Evolutionary conservation across 2,329 filamentous ascomycete genomes (phyloP), one percentile per base, ranked within the genome.

Genomic region (Fusarium newnesense): DNA sequence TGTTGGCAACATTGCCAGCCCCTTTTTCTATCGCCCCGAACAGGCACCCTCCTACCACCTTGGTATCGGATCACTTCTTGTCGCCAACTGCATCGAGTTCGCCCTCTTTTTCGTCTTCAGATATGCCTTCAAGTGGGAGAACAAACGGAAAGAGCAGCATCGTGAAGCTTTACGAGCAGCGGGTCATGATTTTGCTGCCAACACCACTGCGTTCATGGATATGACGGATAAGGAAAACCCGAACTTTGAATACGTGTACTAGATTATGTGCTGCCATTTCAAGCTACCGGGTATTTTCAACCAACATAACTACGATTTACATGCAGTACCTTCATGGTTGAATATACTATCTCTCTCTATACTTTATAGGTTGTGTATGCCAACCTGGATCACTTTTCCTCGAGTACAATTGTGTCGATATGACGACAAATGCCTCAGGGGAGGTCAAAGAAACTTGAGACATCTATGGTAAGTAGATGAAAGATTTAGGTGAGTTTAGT

Each of bases 21-120:
- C 90, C 0, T 91, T 91, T 79, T 91, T 91, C 80, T 92, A 90
- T 79, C 86, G 86, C 57, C 80, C 84, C 0, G 76, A 83, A n/a
- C 88, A 92, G 70, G 82, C 84, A 6, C 84, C 83, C 9, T 78
- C 78, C 8, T 85, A 85, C 32, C 77, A 74, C 18, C 77, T 83
- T 1, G 85, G 84, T 12, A 84, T 85, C 44, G 81, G 80, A 19
- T 83, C 82, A 0, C 79, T 85, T n/a, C 79, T 86, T 21, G 81
- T 84, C 6, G 79, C 81, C 26, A 82, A 84, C 74, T 80, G 81
- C 37, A 68, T 84, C 9, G 83, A 85, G 67, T 70, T 84, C 3
- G 67, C 68, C 8, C 75, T 84, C 4, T 82, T 85, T 42, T 79
- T 85, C 42, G 76, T 81, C 12, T 80, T 85, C 34, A 79, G 84